Evolutionary conservation across 306 rosid species (phyloP).

Genomic region (Fagus sylvatica): DNA sequence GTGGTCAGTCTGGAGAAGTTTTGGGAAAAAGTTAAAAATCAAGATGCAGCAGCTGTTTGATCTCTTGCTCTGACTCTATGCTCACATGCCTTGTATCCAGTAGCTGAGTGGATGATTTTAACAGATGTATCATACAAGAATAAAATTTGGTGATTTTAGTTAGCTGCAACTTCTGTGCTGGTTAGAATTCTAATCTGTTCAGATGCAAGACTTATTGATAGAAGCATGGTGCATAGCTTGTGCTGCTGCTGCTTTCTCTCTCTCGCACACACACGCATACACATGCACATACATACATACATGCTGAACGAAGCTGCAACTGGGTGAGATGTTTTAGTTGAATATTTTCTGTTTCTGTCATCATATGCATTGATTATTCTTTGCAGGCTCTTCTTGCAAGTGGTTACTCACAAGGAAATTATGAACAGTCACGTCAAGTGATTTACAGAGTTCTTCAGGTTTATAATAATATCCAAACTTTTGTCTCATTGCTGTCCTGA

Average conservation of each 20-base stretch:
- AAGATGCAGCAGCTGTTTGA: not conserved
- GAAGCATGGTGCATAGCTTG: not conserved
- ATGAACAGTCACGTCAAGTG: constrained; percentile 66
- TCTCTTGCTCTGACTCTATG: not conserved
- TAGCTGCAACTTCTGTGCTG: not conserved
- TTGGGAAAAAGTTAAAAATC: not conserved
- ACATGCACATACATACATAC: no score
- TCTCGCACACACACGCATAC: not conserved
- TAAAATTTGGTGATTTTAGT: not conserved
- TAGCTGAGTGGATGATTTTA: not conserved
- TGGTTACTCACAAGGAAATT: constrained; percentile 70
- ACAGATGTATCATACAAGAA: not conserved
- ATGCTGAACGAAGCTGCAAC: not conserved
- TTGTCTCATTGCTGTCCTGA: not conserved
- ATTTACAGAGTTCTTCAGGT: constrained; percentile 81
- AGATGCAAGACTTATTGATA: not conserved
- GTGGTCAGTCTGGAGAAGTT: not conserved
- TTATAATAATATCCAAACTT: not conserved
- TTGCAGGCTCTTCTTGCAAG: constrained; percentile 83
- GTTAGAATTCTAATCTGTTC: not conserved
- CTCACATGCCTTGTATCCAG: not conserved
- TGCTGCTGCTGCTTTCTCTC: not conserved
- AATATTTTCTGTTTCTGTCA: constrained; percentile 20
- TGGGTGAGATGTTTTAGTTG: not conserved
- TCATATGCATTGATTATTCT: constrained; percentile 17